Conservation (phyloP, 495 filamentous ascomycete species). For the Penicillium canariense region DNA sequence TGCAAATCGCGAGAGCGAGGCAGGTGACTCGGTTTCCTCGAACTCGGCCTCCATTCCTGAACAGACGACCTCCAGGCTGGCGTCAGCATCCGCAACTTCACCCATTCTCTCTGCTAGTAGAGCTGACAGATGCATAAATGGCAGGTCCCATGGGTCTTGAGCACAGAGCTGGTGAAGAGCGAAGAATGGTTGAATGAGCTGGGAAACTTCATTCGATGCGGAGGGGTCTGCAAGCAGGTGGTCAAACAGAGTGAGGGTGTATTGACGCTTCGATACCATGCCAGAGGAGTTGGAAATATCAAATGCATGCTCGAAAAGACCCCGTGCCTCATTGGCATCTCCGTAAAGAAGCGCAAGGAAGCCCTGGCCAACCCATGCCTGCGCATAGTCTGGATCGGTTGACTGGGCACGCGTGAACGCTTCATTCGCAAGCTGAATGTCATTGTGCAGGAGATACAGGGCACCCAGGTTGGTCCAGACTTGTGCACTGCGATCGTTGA, state of each 20-base stretch:
- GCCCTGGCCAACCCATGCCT: constrained; percentile 93
- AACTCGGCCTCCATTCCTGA: constrained; percentile 71
- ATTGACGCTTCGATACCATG: constrained; percentile 68
- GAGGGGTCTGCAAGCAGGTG: constrained; percentile 56
- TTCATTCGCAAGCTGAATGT: constrained; percentile 77
- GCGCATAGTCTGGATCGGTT: constrained; percentile 85
- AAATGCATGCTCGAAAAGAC: constrained; percentile 91
- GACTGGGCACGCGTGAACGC: constrained; percentile 90
- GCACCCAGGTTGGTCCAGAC: constrained; percentile 90
- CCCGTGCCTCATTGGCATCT: constrained; percentile 69
- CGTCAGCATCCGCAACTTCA: constrained; percentile 62
- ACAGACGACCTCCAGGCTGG: constrained; percentile 64
- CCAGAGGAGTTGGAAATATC: constrained; percentile 81
- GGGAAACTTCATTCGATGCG: constrained; percentile 57
- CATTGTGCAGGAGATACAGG: constrained; percentile 80
- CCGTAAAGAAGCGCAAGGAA: constrained; percentile 74
- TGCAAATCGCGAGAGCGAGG: constrained; percentile 70
- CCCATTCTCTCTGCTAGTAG: constrained; percentile 77
- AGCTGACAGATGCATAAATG: constrained; percentile 72
- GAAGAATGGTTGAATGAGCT: constrained; percentile 76
- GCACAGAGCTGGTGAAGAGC: constrained; percentile 76
- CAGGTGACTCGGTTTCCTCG: constrained; percentile 72
- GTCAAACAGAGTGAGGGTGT: constrained; percentile 76
- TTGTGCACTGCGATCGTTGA: constrained; percentile 83
- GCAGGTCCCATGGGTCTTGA: constrained; percentile 63